These are phyloP conservation scores for Blastomyces percursus DNA, from an alignment of 2,329 filamentous ascomycete genomes.

Conservation along the genomic window DNA sequence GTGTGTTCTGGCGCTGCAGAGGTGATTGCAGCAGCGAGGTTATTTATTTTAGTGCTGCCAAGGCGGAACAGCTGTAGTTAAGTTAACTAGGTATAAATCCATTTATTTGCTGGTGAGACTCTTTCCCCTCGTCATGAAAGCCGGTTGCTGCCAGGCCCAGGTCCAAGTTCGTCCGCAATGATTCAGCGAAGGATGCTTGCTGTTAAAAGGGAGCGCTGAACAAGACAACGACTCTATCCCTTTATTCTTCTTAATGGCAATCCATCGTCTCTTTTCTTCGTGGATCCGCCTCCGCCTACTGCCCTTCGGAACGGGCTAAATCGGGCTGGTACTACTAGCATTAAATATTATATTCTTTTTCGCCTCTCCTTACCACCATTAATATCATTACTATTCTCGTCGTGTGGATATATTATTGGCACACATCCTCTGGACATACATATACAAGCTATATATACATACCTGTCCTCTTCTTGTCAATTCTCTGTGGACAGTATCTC, in stretches of 20 bases:
- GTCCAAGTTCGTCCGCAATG: too few species aligned
- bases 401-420: not conserved
- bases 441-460: not conserved
- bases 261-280: not conserved
- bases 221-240: not conserved
- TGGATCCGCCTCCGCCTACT: slow-evolving; percentile 6
- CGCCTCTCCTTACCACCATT: not conserved
- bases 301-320: not conserved
- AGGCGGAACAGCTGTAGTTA: not conserved
- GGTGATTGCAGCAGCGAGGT: not conserved
- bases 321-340: not conserved
- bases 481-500: not conserved
- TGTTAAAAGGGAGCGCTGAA: not conserved
- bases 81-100: too few species aligned
- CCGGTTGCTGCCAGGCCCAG: not conserved
- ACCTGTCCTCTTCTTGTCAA: not conserved
- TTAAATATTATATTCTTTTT: not conserved
- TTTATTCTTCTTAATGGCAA: not conserved
- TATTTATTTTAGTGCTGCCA: not conserved
- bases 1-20: too few species aligned
- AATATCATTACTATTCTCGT: not conserved
- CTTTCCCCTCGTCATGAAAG: not conserved
- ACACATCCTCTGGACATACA: not conserved
- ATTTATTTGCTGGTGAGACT: too few species aligned
- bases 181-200: not conserved